Percentiles rank a stretch among this genome's conserved stretches.
These are phyloP conservation scores for Henckelia pumila DNA, from an alignment of 257 asterid species.

Conservation along the genomic window DNA sequence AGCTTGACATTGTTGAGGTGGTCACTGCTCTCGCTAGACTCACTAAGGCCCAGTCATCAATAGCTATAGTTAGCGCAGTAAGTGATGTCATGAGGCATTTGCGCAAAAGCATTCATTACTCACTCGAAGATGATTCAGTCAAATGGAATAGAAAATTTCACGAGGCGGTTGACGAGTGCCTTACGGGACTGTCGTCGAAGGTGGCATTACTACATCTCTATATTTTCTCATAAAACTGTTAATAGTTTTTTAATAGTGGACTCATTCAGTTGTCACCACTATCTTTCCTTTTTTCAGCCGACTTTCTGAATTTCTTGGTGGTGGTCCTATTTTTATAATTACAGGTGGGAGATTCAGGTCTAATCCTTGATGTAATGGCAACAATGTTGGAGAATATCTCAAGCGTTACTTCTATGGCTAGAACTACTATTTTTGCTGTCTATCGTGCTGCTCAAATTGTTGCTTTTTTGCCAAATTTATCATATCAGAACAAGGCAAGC, in stretches of 20 bases:
- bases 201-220: slow-evolving; percentile 29
- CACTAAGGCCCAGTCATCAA: slow-evolving; percentile 66
- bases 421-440: slow-evolving; percentile 75
- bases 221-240: background rate
- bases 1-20: slow-evolving; percentile 82
- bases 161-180: slow-evolving; percentile 84
- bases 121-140: slow-evolving; percentile 68
- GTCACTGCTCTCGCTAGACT: slow-evolving; percentile 65
- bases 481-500: slow-evolving; percentile 75
- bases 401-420: slow-evolving; percentile 69
- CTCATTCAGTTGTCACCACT: background rate
- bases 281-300: slow-evolving; percentile 4
- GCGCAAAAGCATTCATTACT: slow-evolving; percentile 82
- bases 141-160: slow-evolving; percentile 74
- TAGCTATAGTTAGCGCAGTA: slow-evolving; percentile 79
- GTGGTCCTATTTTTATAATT: slow-evolving; percentile 23
- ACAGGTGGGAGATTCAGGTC: slow-evolving; percentile 95
- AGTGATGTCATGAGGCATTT: slow-evolving; percentile 92
- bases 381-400: slow-evolving; percentile 86
- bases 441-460: slow-evolving; percentile 81
- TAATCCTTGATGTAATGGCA: slow-evolving; percentile 88
- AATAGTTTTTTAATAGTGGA: background rate
- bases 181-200: slow-evolving; percentile 72
- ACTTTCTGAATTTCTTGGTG: background rate
- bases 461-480: slow-evolving; percentile 64